phyloP scores from a whole-genome alignment of 2,329 filamentous ascomycete genomes.

The Fusarium falciforme region DNA sequence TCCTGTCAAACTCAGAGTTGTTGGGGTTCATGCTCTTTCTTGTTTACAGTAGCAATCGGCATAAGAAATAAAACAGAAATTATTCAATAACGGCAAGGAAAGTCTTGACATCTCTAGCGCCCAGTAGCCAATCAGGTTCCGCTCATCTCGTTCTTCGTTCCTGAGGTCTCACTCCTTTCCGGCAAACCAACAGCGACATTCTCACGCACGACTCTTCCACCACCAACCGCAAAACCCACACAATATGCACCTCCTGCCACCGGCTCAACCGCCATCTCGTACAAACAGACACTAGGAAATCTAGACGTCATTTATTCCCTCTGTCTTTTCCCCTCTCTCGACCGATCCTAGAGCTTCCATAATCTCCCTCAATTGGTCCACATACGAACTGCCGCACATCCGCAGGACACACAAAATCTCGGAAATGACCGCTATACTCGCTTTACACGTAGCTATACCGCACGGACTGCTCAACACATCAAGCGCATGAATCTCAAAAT shows the following conservation, averaged over 20 bases:
- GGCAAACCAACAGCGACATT: constrained; percentile 9
- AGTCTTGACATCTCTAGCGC: background rate
- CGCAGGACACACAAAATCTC: background rate
- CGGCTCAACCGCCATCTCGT: background rate
- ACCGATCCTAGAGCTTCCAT: background rate
- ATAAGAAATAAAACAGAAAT: background rate
- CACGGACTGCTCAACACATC: constrained; percentile 23
- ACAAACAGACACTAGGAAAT: background rate
- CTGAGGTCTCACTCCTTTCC: constrained; percentile 24
- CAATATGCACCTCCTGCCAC: background rate
- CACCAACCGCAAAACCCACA: background rate
- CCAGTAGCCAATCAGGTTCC: constrained; percentile 24
- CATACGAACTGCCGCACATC: constrained; percentile 16
- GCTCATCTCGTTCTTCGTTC: constrained; percentile 28
- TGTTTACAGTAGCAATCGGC: background rate
- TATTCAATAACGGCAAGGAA: constrained; percentile 5
- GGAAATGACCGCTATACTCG: constrained; percentile 29
- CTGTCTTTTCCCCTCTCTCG: background rate
- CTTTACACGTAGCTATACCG: constrained; percentile 20
- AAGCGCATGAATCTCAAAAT: constrained; percentile 34
- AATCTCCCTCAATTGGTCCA: constrained; percentile 5
- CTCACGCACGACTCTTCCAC: background rate
- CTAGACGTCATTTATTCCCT: background rate
- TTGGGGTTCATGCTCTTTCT: constrained; percentile 18
- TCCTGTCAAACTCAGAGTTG: constrained; percentile 2